Evolutionary conservation across 169 alveolate species (phyloP).

Genomic region (Plasmodium gaboni): DNA sequence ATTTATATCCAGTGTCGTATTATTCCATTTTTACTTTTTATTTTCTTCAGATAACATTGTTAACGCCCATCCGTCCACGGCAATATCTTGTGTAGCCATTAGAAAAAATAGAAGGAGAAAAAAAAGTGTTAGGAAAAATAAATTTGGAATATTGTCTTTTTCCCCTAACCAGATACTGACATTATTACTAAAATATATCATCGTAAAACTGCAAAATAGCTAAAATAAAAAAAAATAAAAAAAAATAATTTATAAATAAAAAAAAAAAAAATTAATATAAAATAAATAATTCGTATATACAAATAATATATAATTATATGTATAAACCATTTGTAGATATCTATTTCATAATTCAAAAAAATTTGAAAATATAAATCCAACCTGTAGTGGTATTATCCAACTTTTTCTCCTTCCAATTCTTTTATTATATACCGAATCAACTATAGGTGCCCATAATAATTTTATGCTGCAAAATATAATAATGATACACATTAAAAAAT

Average conservation of each 20-base stretch:
- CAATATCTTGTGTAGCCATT: slow-evolving; percentile 95
- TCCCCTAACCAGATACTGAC: slow-evolving; percentile 82
- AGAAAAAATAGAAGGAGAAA: slow-evolving; percentile 83
- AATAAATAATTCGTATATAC: background rate
- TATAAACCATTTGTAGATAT: too few relatives aligned
- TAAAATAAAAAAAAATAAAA: slow-evolving; percentile 13
- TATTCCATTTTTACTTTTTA: slow-evolving; percentile 68
- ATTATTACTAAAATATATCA: slow-evolving; percentile 76
- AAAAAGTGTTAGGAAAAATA: slow-evolving; percentile 73
- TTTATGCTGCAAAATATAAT: slow-evolving; percentile 85
- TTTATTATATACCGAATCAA: slow-evolving; percentile 89
- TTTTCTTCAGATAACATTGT: slow-evolving; percentile 89
- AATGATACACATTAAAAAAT: background rate
- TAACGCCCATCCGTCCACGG: slow-evolving; percentile 98
- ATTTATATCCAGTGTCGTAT: background rate
- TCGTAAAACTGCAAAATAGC: slow-evolving; percentile 78
- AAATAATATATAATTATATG: too few relatives aligned
- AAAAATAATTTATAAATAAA: background rate
- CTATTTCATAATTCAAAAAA: too few relatives aligned
- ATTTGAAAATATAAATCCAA: background rate
- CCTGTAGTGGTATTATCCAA: slow-evolving; percentile 94
- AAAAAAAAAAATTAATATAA: background rate
- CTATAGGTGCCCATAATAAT: slow-evolving; percentile 95
- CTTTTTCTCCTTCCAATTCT: slow-evolving; percentile 93
- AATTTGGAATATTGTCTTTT: slow-evolving; percentile 45